Conservation (phyloP, 2,329 filamentous ascomycete species). For the Colletotrichum eleusines region DNA sequence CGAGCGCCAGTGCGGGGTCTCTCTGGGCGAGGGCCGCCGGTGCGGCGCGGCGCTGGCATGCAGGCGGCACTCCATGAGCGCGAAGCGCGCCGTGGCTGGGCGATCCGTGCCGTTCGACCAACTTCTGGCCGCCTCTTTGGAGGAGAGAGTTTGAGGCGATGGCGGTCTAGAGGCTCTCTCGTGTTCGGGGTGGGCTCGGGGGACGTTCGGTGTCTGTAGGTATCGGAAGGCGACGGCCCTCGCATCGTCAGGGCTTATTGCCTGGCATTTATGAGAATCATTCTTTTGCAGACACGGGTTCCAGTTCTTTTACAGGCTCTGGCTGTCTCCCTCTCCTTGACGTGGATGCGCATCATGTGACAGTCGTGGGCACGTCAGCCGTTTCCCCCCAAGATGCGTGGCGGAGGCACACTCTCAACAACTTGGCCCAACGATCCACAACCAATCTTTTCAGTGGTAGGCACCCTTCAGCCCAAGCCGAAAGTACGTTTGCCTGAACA, state of each 20-base stretch:
- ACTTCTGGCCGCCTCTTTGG: conserved; percentile 1
- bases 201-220: background rate
- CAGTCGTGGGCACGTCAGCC: too few relatives aligned
- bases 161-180: too few relatives aligned
- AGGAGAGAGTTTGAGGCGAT: background rate
- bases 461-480: too few relatives aligned
- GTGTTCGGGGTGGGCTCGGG: background rate
- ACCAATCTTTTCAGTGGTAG: too few relatives aligned
- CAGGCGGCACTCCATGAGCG: conserved; percentile 29
- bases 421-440: too few relatives aligned
- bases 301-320: background rate
- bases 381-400: too few relatives aligned
- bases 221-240: background rate
- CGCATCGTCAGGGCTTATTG: background rate
- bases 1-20: conserved; percentile 35
- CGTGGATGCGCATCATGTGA: background rate
- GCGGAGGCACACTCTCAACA: too few relatives aligned
- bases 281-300: background rate
- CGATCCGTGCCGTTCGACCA: conserved; percentile 36
- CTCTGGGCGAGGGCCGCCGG: conserved; percentile 5
- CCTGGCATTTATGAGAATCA: too few relatives aligned
- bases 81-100: conserved; percentile 36
- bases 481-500: too few relatives aligned
- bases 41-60: conserved; percentile 28
- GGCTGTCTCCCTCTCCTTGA: background rate